A percentile compares a stretch with the other conserved stretches of the same genome.
Evolutionary conservation across 1,284 basidiomycete genomes (phyloP).

Genomic region (Pseudozyma sp.): DNA sequence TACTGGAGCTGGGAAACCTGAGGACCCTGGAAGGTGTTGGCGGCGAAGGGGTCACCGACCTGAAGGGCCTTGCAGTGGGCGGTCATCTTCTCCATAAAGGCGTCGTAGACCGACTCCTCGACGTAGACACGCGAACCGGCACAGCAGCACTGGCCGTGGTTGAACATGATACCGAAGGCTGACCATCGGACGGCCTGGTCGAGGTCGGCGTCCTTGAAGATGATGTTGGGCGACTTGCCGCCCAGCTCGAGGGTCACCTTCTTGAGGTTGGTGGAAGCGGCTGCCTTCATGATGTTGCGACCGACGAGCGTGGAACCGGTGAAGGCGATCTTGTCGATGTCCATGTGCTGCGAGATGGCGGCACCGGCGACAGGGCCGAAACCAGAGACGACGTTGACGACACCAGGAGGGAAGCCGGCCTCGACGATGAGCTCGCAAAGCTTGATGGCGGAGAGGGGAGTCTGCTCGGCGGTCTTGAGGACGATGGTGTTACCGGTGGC

Average conservation of each 20-base stretch:
- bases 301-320: slow-evolving; percentile 78
- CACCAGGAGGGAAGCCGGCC: slow-evolving; percentile 82
- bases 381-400: slow-evolving; percentile 81
- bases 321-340: slow-evolving; percentile 75
- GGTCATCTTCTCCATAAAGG: slow-evolving; percentile 76
- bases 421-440: slow-evolving; percentile 80
- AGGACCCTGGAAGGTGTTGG: slow-evolving; percentile 83
- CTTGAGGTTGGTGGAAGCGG: slow-evolving; percentile 86
- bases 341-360: slow-evolving; percentile 73
- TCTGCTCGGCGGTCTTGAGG: slow-evolving; percentile 79
- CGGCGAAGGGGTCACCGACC: slow-evolving; percentile 84
- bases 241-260: slow-evolving; percentile 85
- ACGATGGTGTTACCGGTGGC: slow-evolving; percentile 70
- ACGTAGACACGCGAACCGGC: slow-evolving; percentile 81
- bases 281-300: slow-evolving; percentile 78
- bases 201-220: slow-evolving; percentile 76
- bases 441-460: slow-evolving; percentile 77
- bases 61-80: slow-evolving; percentile 73
- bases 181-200: slow-evolving; percentile 72
- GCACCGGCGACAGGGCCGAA: slow-evolving; percentile 85
- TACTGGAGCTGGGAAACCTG: slow-evolving; percentile 83
- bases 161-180: slow-evolving; percentile 83
- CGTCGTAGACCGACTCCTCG: slow-evolving; percentile 75
- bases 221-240: slow-evolving; percentile 86
- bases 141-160: slow-evolving; percentile 75